Evolutionary conservation across 2,329 filamentous ascomycete genomes (phyloP).

Genomic region (Monilinia vaccinii-corymbosi): DNA sequence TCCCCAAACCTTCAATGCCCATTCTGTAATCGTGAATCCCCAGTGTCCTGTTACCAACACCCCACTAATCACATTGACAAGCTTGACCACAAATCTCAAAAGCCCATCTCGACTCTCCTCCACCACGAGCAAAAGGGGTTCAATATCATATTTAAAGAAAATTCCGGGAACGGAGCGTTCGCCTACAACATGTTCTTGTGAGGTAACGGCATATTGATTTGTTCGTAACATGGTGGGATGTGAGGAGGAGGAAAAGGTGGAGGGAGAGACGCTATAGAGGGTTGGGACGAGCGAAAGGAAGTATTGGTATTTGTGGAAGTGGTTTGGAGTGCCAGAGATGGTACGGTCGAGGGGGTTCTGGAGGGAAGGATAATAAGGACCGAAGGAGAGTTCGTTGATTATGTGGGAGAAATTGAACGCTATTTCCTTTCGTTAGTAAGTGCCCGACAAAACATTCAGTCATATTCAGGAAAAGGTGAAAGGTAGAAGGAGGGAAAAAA

Average conservation of each 20-base stretch:
- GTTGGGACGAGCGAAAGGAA: conserved; percentile 93
- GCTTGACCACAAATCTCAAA: conserved; percentile 64
- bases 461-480: not conserved
- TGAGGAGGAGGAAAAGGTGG: conserved; percentile 18
- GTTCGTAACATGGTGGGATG: conserved; percentile 62
- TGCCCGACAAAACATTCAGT: not conserved
- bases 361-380: conserved; percentile 89
- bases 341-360: conserved; percentile 92
- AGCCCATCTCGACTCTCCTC: conserved; percentile 72
- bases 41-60: conserved; percentile 91
- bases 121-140: conserved; percentile 82
- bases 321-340: conserved; percentile 58
- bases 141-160: conserved; percentile 98
- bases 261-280: conserved; percentile 62
- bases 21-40: conserved; percentile 79
- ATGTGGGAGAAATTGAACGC: conserved; percentile 98
- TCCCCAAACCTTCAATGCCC: conserved; percentile 51
- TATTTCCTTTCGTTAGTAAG: conserved; percentile 32
- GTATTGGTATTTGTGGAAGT: conserved; percentile 98
- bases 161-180: conserved; percentile 75
- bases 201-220: conserved; percentile 96
- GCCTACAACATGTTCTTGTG: conserved; percentile 63
- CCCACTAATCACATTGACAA: conserved; percentile 85
- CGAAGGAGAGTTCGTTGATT: conserved; percentile 92
- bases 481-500: not conserved